These are phyloP conservation scores for Leccinum disarticulatum DNA, from an alignment of 768 basidiomycete genomes.

Conservation along the genomic window DNA sequence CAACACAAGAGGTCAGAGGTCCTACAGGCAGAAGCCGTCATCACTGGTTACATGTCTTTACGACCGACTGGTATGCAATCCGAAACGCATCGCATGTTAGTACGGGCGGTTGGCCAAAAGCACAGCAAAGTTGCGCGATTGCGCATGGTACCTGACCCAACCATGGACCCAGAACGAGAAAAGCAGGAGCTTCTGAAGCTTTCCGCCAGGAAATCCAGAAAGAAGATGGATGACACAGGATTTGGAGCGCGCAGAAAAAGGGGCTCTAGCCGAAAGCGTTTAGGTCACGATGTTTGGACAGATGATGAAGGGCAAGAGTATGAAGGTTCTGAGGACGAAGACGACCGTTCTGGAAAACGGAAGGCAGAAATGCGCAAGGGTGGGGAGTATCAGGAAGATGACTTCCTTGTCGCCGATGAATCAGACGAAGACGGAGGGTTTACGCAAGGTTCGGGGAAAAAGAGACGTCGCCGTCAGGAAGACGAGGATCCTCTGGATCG, in stretches of 20 bases:
- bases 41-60: slow-evolving; percentile 81
- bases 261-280: slow-evolving; percentile 39
- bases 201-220: slow-evolving; percentile 63
- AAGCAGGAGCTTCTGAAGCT: slow-evolving; percentile 65
- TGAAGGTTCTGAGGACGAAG: slow-evolving; percentile 59
- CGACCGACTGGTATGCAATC: slow-evolving; percentile 90
- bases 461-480: slow-evolving; percentile 41
- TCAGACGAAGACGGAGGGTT: slow-evolving; percentile 60
- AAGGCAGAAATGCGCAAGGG: slow-evolving; percentile 50
- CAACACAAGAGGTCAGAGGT: slow-evolving; percentile 86
- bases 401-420: slow-evolving; percentile 78
- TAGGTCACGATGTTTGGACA: slow-evolving; percentile 54
- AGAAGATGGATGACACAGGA: slow-evolving; percentile 51
- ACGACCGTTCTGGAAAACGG: slow-evolving; percentile 46
- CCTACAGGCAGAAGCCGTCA: slow-evolving; percentile 80
- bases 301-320: slow-evolving; percentile 68
- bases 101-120: slow-evolving; percentile 81
- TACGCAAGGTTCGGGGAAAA: slow-evolving; percentile 36
- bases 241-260: slow-evolving; percentile 50
- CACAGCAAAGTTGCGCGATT: slow-evolving; percentile 79
- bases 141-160: slow-evolving; percentile 77
- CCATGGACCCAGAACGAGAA: slow-evolving; percentile 73
- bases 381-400: slow-evolving; percentile 80
- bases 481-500: slow-evolving; percentile 65
- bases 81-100: slow-evolving; percentile 86